Evolutionary conservation across 495 filamentous ascomycete genomes (phyloP).

Genomic region (Friedmanniomyces simplex): DNA sequence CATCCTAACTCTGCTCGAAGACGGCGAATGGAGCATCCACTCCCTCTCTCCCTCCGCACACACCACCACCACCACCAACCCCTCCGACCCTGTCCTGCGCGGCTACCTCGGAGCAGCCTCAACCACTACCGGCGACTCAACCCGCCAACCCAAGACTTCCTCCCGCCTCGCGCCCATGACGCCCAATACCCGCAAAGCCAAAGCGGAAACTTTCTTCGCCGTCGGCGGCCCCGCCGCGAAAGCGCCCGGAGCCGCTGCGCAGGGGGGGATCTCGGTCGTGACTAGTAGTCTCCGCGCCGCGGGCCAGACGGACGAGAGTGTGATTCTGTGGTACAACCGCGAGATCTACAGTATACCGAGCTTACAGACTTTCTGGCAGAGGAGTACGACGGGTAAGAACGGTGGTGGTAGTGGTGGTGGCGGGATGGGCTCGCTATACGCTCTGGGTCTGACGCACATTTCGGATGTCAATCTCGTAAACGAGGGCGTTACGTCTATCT

Average conservation of each 20-base stretch:
- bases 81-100: constrained; percentile 56
- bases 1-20: constrained; percentile 62
- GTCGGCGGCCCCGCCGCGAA: constrained; percentile 25
- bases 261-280: constrained; percentile 57
- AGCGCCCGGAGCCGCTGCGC: constrained; percentile 28
- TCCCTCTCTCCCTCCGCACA: constrained; percentile 60
- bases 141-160: constrained; percentile 18
- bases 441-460: constrained; percentile 22
- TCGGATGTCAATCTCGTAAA: constrained; percentile 22
- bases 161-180: constrained; percentile 70
- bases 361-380: constrained; percentile 29
- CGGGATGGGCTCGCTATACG: constrained; percentile 23
- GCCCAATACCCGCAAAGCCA: constrained; percentile 59
- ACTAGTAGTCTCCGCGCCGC: constrained; percentile 9
- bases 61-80: constrained; percentile 50
- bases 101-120: constrained; percentile 50
- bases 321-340: constrained; percentile 34
- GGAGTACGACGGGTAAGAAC: constrained; percentile 24
- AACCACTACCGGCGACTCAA: too few species aligned
- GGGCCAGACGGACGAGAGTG: constrained; percentile 29
- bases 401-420: constrained; percentile 7
- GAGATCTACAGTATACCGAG: constrained; percentile 30
- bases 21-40: constrained; percentile 95
- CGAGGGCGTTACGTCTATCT: constrained; percentile 24
- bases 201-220: constrained; percentile 46